Evolutionary conservation across 805 yeast species (phyloP).

Genomic region (Teunomyces kruisii): DNA sequence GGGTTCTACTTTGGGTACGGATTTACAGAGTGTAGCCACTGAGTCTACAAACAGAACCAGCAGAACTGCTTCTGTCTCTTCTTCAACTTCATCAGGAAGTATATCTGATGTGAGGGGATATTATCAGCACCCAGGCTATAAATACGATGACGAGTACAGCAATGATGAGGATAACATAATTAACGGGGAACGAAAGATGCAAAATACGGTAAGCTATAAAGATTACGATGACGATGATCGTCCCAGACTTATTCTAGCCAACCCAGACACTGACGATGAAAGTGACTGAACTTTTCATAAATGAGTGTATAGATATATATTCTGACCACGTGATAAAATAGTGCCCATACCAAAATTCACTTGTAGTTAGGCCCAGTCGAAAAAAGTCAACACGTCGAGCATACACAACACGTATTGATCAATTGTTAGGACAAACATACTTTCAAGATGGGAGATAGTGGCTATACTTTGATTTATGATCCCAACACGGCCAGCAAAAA

Average conservation of each 20-base stretch:
- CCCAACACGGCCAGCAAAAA: slow-evolving; percentile 64
- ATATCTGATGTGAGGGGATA: slow-evolving; percentile 31
- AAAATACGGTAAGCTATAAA: slow-evolving; percentile 2
- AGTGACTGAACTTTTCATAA: neutral
- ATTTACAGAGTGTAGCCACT: slow-evolving; percentile 19
- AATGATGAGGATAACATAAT: slow-evolving; percentile 11
- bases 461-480: slow-evolving; percentile 81
- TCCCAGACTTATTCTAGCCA: slow-evolving; percentile 54
- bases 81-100: slow-evolving; percentile 31
- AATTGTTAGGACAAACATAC: neutral
- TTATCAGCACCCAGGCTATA: slow-evolving; percentile 44
- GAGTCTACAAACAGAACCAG: slow-evolving; percentile 12
- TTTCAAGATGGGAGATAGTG: slow-evolving; percentile 29
- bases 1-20: slow-evolving; percentile 18
- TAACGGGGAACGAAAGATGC: slow-evolving; percentile 11
- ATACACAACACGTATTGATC: slow-evolving; percentile 3
- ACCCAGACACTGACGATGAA: slow-evolving; percentile 50
- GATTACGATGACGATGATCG: slow-evolving; percentile 26
- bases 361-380: neutral
- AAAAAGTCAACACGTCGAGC: slow-evolving; percentile 11
- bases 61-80: slow-evolving; percentile 22
- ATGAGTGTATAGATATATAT: neutral
- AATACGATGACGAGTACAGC: slow-evolving; percentile 22
- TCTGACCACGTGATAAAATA: neutral
- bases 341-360: slow-evolving; percentile 3